Base-by-base conservation (phyloP, 2,329 filamentous ascomycete species). In the Colletotrichum siamense region DNA sequence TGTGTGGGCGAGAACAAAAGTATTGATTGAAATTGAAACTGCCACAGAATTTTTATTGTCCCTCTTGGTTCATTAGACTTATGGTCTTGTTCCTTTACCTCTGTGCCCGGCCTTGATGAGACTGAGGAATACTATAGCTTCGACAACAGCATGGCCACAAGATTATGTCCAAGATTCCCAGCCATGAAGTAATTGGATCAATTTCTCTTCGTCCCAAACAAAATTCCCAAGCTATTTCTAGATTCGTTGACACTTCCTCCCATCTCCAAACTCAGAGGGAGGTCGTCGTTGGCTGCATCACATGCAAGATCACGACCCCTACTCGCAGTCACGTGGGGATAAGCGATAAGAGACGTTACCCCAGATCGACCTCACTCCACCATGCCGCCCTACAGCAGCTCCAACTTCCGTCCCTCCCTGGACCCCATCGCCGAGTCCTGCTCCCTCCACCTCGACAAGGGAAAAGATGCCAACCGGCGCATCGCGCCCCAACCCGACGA, bases 281-380 rank as follows among this genome's bases (percentile, higher is more conserved):
- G 2, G 64, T 55, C 1, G n/a, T 28, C 28, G 24, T 32, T 32
- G n/a, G 36, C 39, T 59, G 52, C 39, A 49, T 69, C 74, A 76
- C 74, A 76, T 76, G 74, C 74, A 55, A 61, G 18, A 71, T 69
- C 76, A 75, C 66, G 22, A 32, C n/a, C 13, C 13, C 68, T 28
- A 32, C 49, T 30, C 52, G 12, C 49, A 13, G 30, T 78, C 77
- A 78, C 77, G 77, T 78, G 77, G 22, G 1, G 71, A 78, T 78
- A 76, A 8, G 26, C 68, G 77, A 78, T 78, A 75, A 77, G 77
- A 59, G 5, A 1, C 7, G 13, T 3, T 62, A 62, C 75, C 39
- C 59, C 71, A 30, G 70, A 59, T 44, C 28, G 24, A 49, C 76
- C 55, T 32, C 66, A 22, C 67, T 68, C 75, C 70, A 77, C 75